Percentiles rank a stretch among this genome's conserved stretches.
phyloP scores from a whole-genome alignment of 2,329 filamentous ascomycete species.

The Hypoxylon sp. region DNA sequence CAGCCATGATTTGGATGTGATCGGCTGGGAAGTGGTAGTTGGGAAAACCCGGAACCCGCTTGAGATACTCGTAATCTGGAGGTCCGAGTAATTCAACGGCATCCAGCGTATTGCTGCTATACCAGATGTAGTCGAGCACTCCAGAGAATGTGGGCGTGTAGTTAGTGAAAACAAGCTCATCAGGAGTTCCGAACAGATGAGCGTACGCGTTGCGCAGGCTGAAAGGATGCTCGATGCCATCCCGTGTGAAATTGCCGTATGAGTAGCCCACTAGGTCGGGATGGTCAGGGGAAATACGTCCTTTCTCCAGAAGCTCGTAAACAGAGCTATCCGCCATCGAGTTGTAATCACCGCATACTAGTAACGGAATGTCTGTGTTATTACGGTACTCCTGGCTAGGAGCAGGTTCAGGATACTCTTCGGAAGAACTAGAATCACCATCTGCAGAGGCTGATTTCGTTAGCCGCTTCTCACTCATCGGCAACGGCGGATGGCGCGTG shows the following conservation, averaged over 20 bases:
- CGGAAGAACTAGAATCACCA: conserved; percentile 57
- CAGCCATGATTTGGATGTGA: conserved; percentile 87
- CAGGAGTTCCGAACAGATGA: conserved; percentile 80
- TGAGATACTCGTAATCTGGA: conserved; percentile 84
- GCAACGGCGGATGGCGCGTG: conserved; percentile 72
- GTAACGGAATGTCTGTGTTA: conserved; percentile 85
- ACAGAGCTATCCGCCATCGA: conserved; percentile 87
- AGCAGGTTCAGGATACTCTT: conserved; percentile 70
- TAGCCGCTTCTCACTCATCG: conserved; percentile 79
- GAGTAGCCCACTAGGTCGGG: conserved; percentile 80
- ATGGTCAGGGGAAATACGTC: conserved; percentile 80
- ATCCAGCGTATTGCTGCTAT: conserved; percentile 87
- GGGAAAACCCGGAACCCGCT: conserved; percentile 88
- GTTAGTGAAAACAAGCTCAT: conserved; percentile 92
- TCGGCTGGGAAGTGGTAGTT: conserved; percentile 95
- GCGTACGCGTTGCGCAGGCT: conserved; percentile 90
- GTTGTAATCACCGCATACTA: conserved; percentile 97
- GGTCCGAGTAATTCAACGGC: conserved; percentile 85
- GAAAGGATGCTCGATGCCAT: conserved; percentile 95
- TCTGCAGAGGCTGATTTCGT: conserved; percentile 57
- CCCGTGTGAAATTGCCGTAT: conserved; percentile 91
- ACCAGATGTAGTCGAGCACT: conserved; percentile 98
- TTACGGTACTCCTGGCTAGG: conserved; percentile 88
- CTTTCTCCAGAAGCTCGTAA: conserved; percentile 86
- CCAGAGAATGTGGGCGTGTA: conserved; percentile 94